Evolutionary conservation across 2,329 filamentous ascomycete genomes (phyloP).

Genomic region (Claviceps paspali): DNA sequence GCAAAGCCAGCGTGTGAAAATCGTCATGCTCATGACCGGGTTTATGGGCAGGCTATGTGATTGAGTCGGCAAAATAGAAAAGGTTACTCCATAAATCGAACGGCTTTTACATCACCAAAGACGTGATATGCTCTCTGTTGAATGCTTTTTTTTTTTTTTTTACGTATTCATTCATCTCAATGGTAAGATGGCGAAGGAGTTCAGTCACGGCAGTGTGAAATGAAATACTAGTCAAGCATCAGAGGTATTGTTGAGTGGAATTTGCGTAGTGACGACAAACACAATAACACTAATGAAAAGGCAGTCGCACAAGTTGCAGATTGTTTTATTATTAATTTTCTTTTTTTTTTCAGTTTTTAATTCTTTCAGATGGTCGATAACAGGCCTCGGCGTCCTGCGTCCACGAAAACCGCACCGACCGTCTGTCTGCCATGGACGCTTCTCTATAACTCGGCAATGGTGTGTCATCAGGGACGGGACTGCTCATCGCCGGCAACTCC

Average conservation of each 20-base stretch:
- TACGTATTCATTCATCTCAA: conserved; percentile 6
- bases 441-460: conserved; percentile 19
- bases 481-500: conserved; percentile 9
- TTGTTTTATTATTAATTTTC: background rate
- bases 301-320: too few relatives aligned
- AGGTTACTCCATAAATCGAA: conserved; percentile 13
- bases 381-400: conserved; percentile 12
- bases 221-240: too few relatives aligned
- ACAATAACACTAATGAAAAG: too few relatives aligned
- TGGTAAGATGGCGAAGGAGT: too few relatives aligned
- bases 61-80: too few relatives aligned
- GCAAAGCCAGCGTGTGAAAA: too few relatives aligned
- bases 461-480: conserved; percentile 14
- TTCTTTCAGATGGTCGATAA: conserved; percentile 12
- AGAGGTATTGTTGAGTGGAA: too few relatives aligned
- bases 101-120: conserved; percentile 14
- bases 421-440: background rate
- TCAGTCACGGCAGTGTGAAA: background rate
- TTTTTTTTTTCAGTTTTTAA: background rate
- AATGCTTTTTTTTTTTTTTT: background rate
- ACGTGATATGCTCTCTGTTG: background rate
- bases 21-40: too few relatives aligned
- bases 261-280: too few relatives aligned
- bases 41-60: too few relatives aligned
- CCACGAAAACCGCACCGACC: conserved; percentile 16